Evolutionary conservation across 2,329 filamentous ascomycete species (phyloP).

Genomic region (Neonectria punicea): DNA sequence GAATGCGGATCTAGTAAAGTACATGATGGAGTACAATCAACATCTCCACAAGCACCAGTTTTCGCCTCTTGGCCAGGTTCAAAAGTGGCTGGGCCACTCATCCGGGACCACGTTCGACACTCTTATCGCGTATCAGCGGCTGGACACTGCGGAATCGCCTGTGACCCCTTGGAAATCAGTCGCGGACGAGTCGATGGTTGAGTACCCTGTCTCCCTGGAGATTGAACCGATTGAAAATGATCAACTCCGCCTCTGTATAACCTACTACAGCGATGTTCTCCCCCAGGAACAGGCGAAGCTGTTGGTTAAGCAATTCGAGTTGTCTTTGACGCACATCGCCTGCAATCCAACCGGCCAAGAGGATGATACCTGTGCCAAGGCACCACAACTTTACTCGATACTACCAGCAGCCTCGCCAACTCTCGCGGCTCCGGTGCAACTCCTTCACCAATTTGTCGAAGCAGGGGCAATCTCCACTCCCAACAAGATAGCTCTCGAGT

Average conservation of each 20-base stretch:
- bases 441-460: conserved; percentile 86
- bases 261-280: conserved; percentile 71
- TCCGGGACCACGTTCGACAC: conserved; percentile 82
- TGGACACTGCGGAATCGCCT: conserved; percentile 39
- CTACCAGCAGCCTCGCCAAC: conserved; percentile 67
- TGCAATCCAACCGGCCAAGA: conserved; percentile 55
- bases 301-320: conserved; percentile 78
- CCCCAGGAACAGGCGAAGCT: conserved; percentile 74
- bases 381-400: conserved; percentile 68
- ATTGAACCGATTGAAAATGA: conserved; percentile 66
- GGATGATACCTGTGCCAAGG: conserved; percentile 48
- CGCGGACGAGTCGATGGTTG: conserved; percentile 74
- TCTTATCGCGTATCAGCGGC: conserved; percentile 84
- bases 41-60: conserved; percentile 76
- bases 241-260: conserved; percentile 71
- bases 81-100: conserved; percentile 74
- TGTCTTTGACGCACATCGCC: conserved; percentile 69
- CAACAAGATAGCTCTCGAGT: conserved; percentile 76
- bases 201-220: conserved; percentile 86
- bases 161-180: conserved; percentile 66
- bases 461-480: conserved; percentile 65
- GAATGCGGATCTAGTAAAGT: conserved; percentile 66
- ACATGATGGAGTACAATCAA: conserved; percentile 74
- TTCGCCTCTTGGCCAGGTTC: conserved; percentile 75
- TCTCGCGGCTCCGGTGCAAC: conserved; percentile 66